A percentile compares a stretch with the other conserved stretches of the same genome.
These are phyloP conservation scores for Actinidia arguta DNA, from an alignment of 179 eudicot species.

Conservation along the genomic window DNA sequence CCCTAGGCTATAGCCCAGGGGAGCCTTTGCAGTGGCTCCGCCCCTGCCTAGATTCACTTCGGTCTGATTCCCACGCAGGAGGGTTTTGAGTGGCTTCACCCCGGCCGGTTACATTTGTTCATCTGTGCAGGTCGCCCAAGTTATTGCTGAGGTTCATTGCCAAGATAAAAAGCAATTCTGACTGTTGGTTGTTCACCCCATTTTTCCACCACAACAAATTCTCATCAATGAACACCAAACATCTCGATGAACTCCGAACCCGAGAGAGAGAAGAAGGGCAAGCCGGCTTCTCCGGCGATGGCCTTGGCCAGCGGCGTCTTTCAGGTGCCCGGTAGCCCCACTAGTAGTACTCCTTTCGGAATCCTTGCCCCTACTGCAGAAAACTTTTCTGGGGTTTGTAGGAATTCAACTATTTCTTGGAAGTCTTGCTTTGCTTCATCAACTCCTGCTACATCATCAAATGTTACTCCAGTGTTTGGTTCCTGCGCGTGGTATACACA, in stretches of 20 bases:
- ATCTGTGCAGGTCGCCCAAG: too few relatives aligned
- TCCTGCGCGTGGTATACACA: too few relatives aligned
- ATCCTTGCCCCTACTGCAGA: constrained; percentile 78
- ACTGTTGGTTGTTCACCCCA: too few relatives aligned
- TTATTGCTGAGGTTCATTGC: too few relatives aligned
- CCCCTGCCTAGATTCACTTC: too few relatives aligned
- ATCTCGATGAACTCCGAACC: constrained; percentile 78
- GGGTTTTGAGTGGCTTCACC: too few relatives aligned
- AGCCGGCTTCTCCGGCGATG: constrained; percentile 88
- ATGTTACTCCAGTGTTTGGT: constrained; percentile 90
- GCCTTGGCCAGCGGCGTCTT: constrained; percentile 85
- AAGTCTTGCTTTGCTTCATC: constrained; percentile 95
- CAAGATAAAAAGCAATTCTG: too few relatives aligned
- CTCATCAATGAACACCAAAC: constrained; percentile 72
- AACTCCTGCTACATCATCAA: constrained; percentile 84
- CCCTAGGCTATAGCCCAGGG: too few relatives aligned
- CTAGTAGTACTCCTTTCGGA: constrained; percentile 77
- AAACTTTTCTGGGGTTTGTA: constrained; percentile 78
- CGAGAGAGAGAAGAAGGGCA: constrained; percentile 78
- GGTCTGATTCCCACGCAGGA: too few relatives aligned
- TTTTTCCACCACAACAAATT: too few relatives aligned
- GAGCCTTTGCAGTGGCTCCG: too few relatives aligned
- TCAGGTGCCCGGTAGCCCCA: constrained; percentile 89
- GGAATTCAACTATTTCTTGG: constrained; percentile 77
- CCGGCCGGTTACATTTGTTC: too few relatives aligned